Percentiles rank a stretch among this genome's conserved stretches.
Conservation (phyloP, 345 rosid species). For the Eucalyptus pauciflora region DNA sequence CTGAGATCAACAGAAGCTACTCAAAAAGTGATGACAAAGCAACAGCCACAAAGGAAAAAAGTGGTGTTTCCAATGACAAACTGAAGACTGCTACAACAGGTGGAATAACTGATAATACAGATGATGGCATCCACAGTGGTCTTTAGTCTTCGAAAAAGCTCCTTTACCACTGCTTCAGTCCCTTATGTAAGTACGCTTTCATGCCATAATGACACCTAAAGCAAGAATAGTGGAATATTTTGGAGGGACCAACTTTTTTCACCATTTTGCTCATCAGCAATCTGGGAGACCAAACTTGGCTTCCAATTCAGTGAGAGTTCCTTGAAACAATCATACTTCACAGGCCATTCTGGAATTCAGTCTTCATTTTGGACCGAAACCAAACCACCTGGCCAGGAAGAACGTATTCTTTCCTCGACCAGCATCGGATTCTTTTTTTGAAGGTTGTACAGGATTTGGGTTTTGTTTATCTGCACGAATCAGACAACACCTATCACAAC, state of each 20-base stretch:
- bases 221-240: background rate
- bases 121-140: background rate
- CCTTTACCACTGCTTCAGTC: background rate
- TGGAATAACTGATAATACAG: background rate
- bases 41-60: background rate
- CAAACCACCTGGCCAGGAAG: slow-evolving; percentile 50
- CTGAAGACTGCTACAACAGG: background rate
- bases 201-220: background rate
- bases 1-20: background rate
- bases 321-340: background rate
- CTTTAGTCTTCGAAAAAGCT: background rate
- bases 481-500: background rate
- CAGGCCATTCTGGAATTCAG: background rate
- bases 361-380: slow-evolving; percentile 37
- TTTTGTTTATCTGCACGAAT: slow-evolving; percentile 22
- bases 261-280: background rate
- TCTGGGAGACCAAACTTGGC: background rate
- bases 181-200: background rate
- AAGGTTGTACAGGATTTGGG: slow-evolving; percentile 5
- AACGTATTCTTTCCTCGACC: slow-evolving; percentile 36
- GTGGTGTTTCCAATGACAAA: background rate
- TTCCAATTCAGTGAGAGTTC: background rate
- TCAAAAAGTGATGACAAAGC: background rate
- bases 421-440: slow-evolving; percentile 1
- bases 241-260: background rate